Base-by-base conservation (phyloP, 305 asterid genomes). In the Fraxinus velutina region DNA sequence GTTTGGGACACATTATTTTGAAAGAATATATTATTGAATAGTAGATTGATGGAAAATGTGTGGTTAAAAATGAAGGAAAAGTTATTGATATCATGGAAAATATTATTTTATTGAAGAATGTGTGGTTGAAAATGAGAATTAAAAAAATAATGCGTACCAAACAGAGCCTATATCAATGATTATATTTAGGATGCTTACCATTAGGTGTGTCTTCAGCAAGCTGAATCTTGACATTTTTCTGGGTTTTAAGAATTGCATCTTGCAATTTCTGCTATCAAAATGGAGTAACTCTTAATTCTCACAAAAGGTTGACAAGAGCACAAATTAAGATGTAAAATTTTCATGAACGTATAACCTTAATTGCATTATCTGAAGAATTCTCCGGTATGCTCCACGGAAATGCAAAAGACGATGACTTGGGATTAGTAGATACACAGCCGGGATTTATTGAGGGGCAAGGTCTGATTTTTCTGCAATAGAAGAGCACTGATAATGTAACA, bases 391-490 rank as follows among this genome's bases (percentile, higher is more conserved):
- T 86, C 97, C 94, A 95, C 36, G 98, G 97, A 80, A 95, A 92
- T 30, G 97, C 91, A 76, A 93, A 92, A 36, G 86, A 90, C 1
- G 97, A 91, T 0, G 99, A 93, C 79, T 79, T 87, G 75, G 99
- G 97, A 86, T 95, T 93, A 77, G 93, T 91, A 0, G 98, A 93
- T 0, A 95, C 79, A 83, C 97, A 92, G 2, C 94, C 88, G 21
- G 99, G 99, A 82, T 95, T 95, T 34, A 95, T 88, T 6, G 99
- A 90, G 44, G 99, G 99, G 84, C 99, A 95, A 7, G 93, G 83
- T 79, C 99, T 88, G 79, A 95, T 92, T 90, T 93, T 95, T 52
- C 97, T 93, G 93, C 88, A 82, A 85, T 12, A 33, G 33, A 57
- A 68, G 13, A 33, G 6, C 80, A 80, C 37, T 32, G 24, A 30